Evolutionary conservation across 306 rosid species (phyloP).

Genomic region (Ormosia emarginata): DNA sequence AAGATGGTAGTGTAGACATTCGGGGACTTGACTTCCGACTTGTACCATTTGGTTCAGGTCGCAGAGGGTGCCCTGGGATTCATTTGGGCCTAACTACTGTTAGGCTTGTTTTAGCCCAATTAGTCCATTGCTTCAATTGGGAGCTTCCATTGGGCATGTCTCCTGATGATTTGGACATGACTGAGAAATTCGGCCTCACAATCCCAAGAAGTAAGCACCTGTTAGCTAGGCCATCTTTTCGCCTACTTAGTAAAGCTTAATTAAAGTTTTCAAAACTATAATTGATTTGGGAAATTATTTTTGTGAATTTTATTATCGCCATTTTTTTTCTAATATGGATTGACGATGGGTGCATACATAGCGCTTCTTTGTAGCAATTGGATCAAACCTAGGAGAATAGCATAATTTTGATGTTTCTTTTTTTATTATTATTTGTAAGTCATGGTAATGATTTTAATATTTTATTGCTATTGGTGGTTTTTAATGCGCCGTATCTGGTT

Average conservation of each 20-base stretch:
- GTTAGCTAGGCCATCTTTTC: constrained; percentile 14
- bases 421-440: no score
- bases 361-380: no score
- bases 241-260: neutral
- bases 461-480: no score
- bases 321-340: no score
- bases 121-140: constrained; percentile 43
- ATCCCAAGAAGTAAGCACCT: constrained; percentile 4
- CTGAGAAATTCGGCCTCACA: constrained; percentile 11
- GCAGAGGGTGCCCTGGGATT: constrained; percentile 39
- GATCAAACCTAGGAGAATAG: no score
- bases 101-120: constrained; percentile 20
- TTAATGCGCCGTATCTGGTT: no score
- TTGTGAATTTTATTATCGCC: no score
- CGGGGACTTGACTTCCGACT: constrained; percentile 31
- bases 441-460: no score
- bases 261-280: neutral
- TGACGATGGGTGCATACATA: no score
- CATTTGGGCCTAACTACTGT: constrained; percentile 19
- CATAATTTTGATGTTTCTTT: no score
- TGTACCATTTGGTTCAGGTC: constrained; percentile 43
- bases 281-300: no score
- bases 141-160: constrained; percentile 12
- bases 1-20: neutral
- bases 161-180: constrained; percentile 30